Conservation (phyloP, 2,329 filamentous ascomycete genomes). For the Pseudogymnoascus sp. region DNA sequence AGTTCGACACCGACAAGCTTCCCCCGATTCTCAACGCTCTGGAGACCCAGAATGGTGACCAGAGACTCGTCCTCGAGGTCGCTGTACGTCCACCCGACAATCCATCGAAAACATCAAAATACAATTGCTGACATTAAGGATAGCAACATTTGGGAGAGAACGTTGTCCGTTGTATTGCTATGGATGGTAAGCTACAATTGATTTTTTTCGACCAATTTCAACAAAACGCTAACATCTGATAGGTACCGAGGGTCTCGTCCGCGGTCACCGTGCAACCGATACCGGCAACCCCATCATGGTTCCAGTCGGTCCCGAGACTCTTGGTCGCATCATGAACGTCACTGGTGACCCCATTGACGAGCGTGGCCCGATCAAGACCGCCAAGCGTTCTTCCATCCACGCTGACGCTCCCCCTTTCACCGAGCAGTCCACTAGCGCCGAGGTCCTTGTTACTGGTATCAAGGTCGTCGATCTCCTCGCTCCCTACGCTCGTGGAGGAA, state of each 20-base stretch:
- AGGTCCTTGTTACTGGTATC: constrained; percentile 98
- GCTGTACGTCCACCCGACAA: constrained; percentile 58
- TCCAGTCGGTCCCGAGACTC: constrained; percentile 85
- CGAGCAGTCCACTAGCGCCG: constrained; percentile 92
- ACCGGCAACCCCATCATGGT: constrained; percentile 95
- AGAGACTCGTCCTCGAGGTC: constrained; percentile 95
- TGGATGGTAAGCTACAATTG: constrained; percentile 72
- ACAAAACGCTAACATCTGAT: constrained; percentile 18
- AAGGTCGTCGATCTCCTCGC: constrained; percentile 99
- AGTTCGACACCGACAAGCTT: constrained; percentile 91
- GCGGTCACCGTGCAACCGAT: constrained; percentile 78
- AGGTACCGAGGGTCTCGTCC: constrained; percentile 99
- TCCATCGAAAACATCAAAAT: constrained; percentile 14
- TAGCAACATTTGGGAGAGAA: constrained; percentile 99
- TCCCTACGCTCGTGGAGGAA: constrained; percentile 99
- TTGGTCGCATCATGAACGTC: constrained; percentile 99
- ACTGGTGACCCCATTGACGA: constrained; percentile 99
- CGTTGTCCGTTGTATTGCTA: constrained; percentile 99
- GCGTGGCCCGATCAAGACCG: constrained; percentile 93
- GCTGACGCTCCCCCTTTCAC: constrained; percentile 85
- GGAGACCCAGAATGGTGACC: constrained; percentile 80
- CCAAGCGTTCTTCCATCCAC: constrained; percentile 86
- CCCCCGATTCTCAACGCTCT: constrained; percentile 97
- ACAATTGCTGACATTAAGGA: constrained; percentile 34
- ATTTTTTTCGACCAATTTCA: constrained; percentile 12